Evolutionary conservation across 805 yeast species (phyloP), one percentile per base, ranked within the genome.

Genomic region (Yarrowia divulgata): DNA sequence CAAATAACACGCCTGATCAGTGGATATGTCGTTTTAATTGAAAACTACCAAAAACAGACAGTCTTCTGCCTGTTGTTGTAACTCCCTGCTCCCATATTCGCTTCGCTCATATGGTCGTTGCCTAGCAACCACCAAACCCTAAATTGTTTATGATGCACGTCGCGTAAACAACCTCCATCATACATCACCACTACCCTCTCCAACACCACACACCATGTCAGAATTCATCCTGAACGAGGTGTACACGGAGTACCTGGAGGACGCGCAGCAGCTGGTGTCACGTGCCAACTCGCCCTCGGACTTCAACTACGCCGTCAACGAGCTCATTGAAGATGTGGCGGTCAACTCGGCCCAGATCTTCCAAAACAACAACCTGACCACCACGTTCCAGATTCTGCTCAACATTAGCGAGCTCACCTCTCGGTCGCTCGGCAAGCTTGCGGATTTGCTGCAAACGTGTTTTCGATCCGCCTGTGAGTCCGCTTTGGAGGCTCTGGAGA

Each of bases 251-350:
- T 63, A 48, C 7, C 35, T 48, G 29, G 68, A 63, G 40, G 68
- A 63, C 57, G 48, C 55, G 5, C 45, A 39, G 32, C 68, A 63
- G 32, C 39, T 63, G 13, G 68, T 63, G 43, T 48, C 57, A 9
- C 68, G 68, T 34, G 46, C 68, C 40, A 49, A 48, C 46, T 49
- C 57, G 14, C 68, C 68, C 9, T 23, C 48, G 16, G 68, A 63
- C 68, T 63, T 18, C 48, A 49, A 63, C 48, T 63, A 63, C 10
- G 57, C 68, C 12, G 68, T 63, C 14, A 63, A 48, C 29, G 68
- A 63, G 68, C 46, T 63, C 18, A 63, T 63, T 63, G 68, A 63
- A 23, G 48, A 48, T 40, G 46, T 63, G 8, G 68, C 68, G 3
- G 68, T 63, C 23, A 49, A 63, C 37, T 40, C 55, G 12, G 3